Evolutionary conservation across 2,329 filamentous ascomycete genomes (phyloP).

Genomic region (Hypoxylon sp.): DNA sequence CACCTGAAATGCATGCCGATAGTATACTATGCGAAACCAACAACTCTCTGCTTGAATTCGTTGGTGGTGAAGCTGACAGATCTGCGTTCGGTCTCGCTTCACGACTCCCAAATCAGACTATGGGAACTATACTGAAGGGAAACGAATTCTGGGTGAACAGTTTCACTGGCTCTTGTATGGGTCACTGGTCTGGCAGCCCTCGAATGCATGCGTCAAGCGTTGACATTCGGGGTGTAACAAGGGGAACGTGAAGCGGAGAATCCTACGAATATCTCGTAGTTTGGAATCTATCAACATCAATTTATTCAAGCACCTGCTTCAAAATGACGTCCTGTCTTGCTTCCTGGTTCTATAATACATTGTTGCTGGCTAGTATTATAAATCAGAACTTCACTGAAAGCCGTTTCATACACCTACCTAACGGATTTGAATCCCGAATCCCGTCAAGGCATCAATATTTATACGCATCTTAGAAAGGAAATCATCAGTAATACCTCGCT

Average conservation of each 20-base stretch:
- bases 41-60: too few relatives aligned
- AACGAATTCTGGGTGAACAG: not conserved
- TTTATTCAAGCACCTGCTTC: not conserved
- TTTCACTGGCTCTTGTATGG: not conserved
- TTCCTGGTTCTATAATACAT: not conserved
- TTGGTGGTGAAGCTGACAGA: too few relatives aligned
- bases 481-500: not conserved
- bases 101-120: too few relatives aligned
- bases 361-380: not conserved
- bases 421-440: constrained; percentile 22
- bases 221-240: not conserved
- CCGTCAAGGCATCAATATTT: constrained; percentile 1
- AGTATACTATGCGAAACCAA: too few relatives aligned
- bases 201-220: not conserved
- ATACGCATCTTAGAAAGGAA: not conserved
- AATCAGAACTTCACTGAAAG: constrained; percentile 1
- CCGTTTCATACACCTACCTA: not conserved
- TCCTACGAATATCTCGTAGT: not conserved
- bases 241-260: too few relatives aligned
- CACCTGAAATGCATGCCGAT: not conserved
- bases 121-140: too few relatives aligned
- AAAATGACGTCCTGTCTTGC: not conserved
- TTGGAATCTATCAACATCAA: not conserved
- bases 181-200: not conserved
- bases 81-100: too few relatives aligned